Evolutionary conservation across 192 early-diverging fungal genomes (phyloP).

Genomic region (Podila horticola): DNA sequence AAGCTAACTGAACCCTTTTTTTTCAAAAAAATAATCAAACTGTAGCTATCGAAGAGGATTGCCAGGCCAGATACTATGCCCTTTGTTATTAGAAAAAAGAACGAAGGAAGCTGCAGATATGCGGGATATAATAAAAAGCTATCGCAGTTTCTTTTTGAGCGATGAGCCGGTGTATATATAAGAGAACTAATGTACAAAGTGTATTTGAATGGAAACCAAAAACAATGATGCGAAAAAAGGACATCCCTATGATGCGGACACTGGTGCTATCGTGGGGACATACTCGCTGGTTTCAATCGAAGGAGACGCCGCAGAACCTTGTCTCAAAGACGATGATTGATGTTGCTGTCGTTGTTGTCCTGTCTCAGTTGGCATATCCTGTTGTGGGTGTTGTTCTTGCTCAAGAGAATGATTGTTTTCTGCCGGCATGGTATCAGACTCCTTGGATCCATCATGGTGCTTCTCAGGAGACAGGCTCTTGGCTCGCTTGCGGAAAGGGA

Average conservation of each 20-base stretch:
- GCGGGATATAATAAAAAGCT: no score
- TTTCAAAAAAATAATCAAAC: not conserved
- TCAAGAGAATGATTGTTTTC: no score
- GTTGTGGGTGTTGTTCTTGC: no score
- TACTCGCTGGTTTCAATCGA: no score
- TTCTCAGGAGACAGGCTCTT: not conserved
- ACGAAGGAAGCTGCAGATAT: not conserved
- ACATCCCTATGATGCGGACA: no score
- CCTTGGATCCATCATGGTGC: no score
- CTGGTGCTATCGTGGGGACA: no score
- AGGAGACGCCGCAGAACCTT: no score
- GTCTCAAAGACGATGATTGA: no score
- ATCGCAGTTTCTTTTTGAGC: not conserved
- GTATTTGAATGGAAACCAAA: not conserved
- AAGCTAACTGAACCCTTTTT: not conserved
- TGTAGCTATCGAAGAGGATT: constrained; percentile 24
- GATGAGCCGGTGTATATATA: not conserved
- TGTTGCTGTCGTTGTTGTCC: no score
- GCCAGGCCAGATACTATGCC: constrained; percentile 18
- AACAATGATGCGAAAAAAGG: not conserved
- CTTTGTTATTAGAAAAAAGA: constrained; percentile 23
- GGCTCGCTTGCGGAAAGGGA: constrained; percentile 8
- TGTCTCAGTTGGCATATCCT: no score
- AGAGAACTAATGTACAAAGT: not conserved
- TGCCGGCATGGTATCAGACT: no score